A percentile compares a stretch with the other conserved stretches of the same genome.
phyloP scores from a whole-genome alignment of 2,329 filamentous ascomycete species.

The Fusarium compactum region DNA sequence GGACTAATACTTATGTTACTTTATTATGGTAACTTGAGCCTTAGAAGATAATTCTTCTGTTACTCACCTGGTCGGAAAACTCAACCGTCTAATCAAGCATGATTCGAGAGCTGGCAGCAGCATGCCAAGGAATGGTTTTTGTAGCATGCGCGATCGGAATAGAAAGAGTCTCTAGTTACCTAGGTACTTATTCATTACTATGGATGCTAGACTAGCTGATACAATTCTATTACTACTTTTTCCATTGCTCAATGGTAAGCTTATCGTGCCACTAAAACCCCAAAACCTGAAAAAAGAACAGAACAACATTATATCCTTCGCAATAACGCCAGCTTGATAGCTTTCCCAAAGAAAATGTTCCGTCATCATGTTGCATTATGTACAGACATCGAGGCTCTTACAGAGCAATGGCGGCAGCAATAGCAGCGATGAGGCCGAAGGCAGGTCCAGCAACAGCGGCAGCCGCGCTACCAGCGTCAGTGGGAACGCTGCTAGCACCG shows the following conservation, averaged over 20 bases:
- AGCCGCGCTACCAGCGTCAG: slow-evolving; percentile 31
- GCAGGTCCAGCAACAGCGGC: slow-evolving; percentile 46
- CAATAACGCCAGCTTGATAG: slow-evolving; percentile 5
- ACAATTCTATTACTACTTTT: slow-evolving; percentile 35
- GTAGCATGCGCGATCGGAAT: neutral
- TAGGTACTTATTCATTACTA: slow-evolving; percentile 18
- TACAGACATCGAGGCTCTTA: slow-evolving; percentile 38
- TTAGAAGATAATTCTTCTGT: too few species aligned
- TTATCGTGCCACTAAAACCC: slow-evolving; percentile 4
- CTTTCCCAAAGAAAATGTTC: slow-evolving; percentile 1
- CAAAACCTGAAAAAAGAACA: neutral
- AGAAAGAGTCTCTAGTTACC: neutral
- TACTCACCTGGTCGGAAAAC: neutral
- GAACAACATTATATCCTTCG: slow-evolving; percentile 20
- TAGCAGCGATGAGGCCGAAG: slow-evolving; percentile 49
- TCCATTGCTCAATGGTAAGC: slow-evolving; percentile 16
- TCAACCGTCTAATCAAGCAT: neutral
- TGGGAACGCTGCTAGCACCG: slow-evolving; percentile 26
- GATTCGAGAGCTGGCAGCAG: neutral
- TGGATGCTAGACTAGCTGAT: slow-evolving; percentile 15
- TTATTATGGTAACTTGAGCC: too few species aligned
- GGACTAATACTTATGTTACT: too few species aligned
- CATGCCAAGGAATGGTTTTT: too few species aligned
- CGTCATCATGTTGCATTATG: neutral
- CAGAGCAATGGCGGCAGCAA: slow-evolving; percentile 51